A percentile compares a stretch with the other conserved stretches of the same genome.
These are phyloP conservation scores for Colletotrichum ledebouriae DNA, from an alignment of 2,329 filamentous ascomycete species.

Conservation along the genomic window DNA sequence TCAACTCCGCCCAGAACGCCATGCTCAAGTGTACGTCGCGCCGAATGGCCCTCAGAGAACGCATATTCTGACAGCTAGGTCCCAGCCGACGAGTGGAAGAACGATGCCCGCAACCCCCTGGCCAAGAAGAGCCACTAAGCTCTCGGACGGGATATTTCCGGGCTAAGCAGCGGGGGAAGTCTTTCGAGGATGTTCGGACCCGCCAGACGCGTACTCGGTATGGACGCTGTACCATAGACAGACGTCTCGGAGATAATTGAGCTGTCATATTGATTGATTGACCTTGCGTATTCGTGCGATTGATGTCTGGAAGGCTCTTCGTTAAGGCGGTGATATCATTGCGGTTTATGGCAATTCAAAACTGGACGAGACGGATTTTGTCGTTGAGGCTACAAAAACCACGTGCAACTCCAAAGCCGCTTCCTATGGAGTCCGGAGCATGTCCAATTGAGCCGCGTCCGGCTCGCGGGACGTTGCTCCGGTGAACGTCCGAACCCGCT, in stretches of 20 bases:
- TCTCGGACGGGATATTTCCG: conserved; percentile 39
- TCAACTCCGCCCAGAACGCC: conserved; percentile 85
- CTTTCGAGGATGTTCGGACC: conserved; percentile 13
- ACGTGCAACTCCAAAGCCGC: too few species aligned
- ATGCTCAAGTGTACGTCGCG: conserved; percentile 79
- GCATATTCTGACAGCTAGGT: conserved; percentile 46
- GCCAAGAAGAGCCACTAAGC: conserved; percentile 64
- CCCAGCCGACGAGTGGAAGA: conserved; percentile 93
- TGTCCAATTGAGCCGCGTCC: background rate
- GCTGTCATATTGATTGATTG: conserved; percentile 32
- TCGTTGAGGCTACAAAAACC: too few species aligned
- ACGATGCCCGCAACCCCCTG: conserved; percentile 91
- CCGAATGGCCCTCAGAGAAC: conserved; percentile 21
- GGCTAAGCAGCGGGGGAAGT: conserved; percentile 25
- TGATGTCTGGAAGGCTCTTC: background rate
- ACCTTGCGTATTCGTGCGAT: background rate
- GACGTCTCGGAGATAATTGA: conserved; percentile 40
- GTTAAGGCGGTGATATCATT: background rate
- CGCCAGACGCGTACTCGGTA: conserved; percentile 30
- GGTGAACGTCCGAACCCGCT: conserved; percentile 4
- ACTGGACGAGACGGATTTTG: too few species aligned
- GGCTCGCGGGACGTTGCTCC: background rate
- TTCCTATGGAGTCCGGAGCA: background rate
- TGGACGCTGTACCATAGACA: conserved; percentile 44
- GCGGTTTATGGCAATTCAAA: background rate